Base-by-base conservation (phyloP, 2,329 filamentous ascomycete genomes). In the Domatiomyces globalis region DNA sequence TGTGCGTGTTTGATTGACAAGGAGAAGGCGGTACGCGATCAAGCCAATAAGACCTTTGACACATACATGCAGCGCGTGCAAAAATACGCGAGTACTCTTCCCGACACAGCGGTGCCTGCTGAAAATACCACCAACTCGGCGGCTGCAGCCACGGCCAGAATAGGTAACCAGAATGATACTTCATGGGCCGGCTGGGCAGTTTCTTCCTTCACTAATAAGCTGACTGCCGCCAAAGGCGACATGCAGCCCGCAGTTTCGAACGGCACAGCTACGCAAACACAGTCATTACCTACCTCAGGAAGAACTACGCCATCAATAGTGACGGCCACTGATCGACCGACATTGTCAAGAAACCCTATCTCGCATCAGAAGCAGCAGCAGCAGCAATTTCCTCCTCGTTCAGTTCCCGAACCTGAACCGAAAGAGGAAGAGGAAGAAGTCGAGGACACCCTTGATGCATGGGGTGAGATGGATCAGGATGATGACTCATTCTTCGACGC, bases 141-240 rank as follows among this genome's bases (percentile, higher is more conserved):
- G 54, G 57, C 55, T 55, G 55, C 58, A 20, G 65, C 68, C 12
- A 66, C 70, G 43, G 63, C 68, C 18, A 79, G 87, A 33, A 92
- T 94, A 75, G 82, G 83, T 56, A 92, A 85, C 1, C 83, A 87
- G 1, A 84, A 87, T 54, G 78, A 76, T 42, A 73, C 76, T 19
- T 81, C 81, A 2, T 96, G 92, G 92, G 81, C 92, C 1, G 92
- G 92, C 10, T 98, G 92, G 92, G 92, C 92, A 1, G 95, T 98
- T 50, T 96, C 92, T 0, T 95, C 88, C 1, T 98, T 98, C 65
- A 96, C 92, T 1, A 96, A 96, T 68, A 95, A 95, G 62, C 67
- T 96, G 10, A 83, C 87, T 1, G 71, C 85, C 0, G 88, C 87
- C 0, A 84, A 84, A 7, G 92, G 92, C 17, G 85, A 95, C 52